phyloP scores from a whole-genome alignment of 805 yeast genomes.

The Saccharomycopsis schoenii region DNA sequence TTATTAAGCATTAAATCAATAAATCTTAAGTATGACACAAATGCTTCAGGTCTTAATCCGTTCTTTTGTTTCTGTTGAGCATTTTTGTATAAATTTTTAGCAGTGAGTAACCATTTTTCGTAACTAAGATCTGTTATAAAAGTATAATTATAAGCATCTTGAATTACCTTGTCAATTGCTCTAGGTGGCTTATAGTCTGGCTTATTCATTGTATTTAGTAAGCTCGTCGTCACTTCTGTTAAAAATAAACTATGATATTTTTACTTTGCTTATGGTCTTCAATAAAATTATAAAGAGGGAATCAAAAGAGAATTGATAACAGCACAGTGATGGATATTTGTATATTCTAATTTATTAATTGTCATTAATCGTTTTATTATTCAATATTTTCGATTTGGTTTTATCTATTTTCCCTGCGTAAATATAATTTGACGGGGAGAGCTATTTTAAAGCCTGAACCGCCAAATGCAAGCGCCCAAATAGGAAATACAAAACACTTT shows the following conservation, averaged over 20 bases:
- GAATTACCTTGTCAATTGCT: constrained; percentile 7
- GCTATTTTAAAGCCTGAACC: not conserved
- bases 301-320: not conserved
- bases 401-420: not conserved
- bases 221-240: not conserved
- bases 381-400: not conserved
- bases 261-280: not conserved
- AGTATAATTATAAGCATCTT: constrained; percentile 9
- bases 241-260: not conserved
- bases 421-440: not conserved
- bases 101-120: constrained; percentile 13
- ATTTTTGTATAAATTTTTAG: constrained; percentile 10
- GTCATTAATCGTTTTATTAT: not conserved
- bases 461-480: not conserved
- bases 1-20: constrained; percentile 28
- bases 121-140: constrained; percentile 11
- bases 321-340: not conserved
- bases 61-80: constrained; percentile 26
- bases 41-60: constrained; percentile 27
- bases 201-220: not conserved
- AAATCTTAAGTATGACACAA: constrained; percentile 27
- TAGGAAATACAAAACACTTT: not conserved
- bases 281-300: not conserved
- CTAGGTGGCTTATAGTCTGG: constrained; percentile 14
- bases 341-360: not conserved